Base-by-base conservation (phyloP, 2,329 filamentous ascomycete genomes). In the Penicillium digitatum region DNA sequence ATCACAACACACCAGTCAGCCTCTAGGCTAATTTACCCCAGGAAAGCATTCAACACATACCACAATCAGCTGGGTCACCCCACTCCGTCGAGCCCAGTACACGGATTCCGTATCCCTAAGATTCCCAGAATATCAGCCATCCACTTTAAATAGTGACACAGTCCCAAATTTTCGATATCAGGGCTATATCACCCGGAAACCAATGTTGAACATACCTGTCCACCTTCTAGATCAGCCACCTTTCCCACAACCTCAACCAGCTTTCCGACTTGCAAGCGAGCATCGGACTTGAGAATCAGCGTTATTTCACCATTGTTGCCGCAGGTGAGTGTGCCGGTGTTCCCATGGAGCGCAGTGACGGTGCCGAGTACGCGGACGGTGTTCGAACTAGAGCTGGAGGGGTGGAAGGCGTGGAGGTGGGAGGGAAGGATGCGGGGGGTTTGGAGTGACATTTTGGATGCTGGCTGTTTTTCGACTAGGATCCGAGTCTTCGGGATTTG, bases 361-460 rank as follows among this genome's bases (percentile, higher is more conserved):
- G 88, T 91, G 66, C 94, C 94, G 5, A 95, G 81, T 52, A 97
- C 80, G 65, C 91, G 91, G 59, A 97, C 89, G 59, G 88, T 74
- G 54, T 66, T 64, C 29, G 65, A 59, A 54, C 60, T 63, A 26
- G 66, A 54, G 54, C 64, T 66, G 44, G 72, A 82, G 62, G 81
- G 80, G 62, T 86, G 80, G 76, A 92, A 95, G 68, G 81, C 81
- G 70, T 90, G 84, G 55, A 97, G 87, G 75, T 93, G 88, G 38
- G 81, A 77, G 50, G 88, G 88, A 45, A 89, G 90, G 72, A 96
- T 85, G 73, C 94, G 91, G 29, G 94, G 93, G 46, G 90, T 86
- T 66, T 86, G 78, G 69, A 92, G 81, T 42, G 80, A 81, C 88
- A 93, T 93, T 61, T 76, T 34, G n/a, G 9, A 22, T 18, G 22